Base-by-base conservation (phyloP, 768 basidiomycete species). In the Lepiota venenata region DNA sequence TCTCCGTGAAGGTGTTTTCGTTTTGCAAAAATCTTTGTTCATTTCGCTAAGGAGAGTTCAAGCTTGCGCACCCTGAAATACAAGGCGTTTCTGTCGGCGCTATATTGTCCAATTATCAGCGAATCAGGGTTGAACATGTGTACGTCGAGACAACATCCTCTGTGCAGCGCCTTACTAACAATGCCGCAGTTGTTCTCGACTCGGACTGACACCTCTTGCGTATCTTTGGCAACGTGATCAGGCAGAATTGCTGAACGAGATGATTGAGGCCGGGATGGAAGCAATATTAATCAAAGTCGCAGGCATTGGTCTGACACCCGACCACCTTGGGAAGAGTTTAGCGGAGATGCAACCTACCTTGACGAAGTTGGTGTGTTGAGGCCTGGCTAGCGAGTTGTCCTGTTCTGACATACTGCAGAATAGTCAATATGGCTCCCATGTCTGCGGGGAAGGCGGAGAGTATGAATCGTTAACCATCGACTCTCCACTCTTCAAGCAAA, bases 111-210 rank as follows among this genome's bases (percentile, higher is more conserved):
- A 96, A 93, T 66, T 99, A 99, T 64, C 97, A 99, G 63, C 82
- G 97, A 21, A 87, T 98, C 15, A 84, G 97, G 50, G 94, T 99
- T 11, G 97, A 99, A 71, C 95, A 99, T 79, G 95, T 98, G 92
- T 93, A 61, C 69, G 88, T 46, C 38, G 12, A 25, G 10, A 40
- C n/a, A 22, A n/a, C 25, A 5, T 45, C n/a, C n/a, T 51, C 3
- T 37, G 11, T 52, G 18, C 7, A 44, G 14, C 36, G 16, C 11
- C 27, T 8, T 20, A 37, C 21, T 8, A 25, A 10, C 18, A 52
- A 16, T 32, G 5, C 35, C 21, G 35, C 45, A 94, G 93, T 14
- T 97, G 94, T 64, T 80, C 81, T 10, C 82, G 97, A 15, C 79
- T 98, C 22, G 80, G 79, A 1, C 68, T 98, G 8, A 90, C 86